Conservation (phyloP, 31 red algal species). For the Pterothamnion heteromorphum region DNA sequence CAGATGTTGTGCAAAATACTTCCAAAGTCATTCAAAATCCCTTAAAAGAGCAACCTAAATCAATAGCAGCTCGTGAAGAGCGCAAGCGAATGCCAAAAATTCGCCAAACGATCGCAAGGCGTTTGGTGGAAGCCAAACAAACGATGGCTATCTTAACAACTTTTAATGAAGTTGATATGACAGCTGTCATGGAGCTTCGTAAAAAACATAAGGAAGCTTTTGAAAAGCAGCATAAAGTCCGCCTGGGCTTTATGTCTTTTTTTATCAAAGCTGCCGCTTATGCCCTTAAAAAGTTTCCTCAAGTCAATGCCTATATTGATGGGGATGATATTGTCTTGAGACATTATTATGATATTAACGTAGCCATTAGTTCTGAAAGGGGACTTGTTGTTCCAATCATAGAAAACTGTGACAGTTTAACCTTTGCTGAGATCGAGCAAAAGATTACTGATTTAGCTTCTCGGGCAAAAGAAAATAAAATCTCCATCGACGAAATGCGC, state of each 20-base stretch:
- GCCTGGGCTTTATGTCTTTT: conserved; percentile 97
- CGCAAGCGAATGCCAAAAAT: conserved; percentile 93
- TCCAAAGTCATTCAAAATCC: background rate
- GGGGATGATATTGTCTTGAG: conserved; percentile 98
- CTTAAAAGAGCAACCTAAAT: conserved; percentile 1
- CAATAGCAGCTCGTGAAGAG: conserved; percentile 75
- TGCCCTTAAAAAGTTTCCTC: conserved; percentile 82
- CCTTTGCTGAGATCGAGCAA: conserved; percentile 93
- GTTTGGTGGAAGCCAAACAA: conserved; percentile 92
- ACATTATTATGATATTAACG: conserved; percentile 96
- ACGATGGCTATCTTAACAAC: conserved; percentile 98
- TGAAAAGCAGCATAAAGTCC: conserved; percentile 83
- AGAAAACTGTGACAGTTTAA: conserved; percentile 84
- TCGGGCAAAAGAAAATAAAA: conserved; percentile 66
- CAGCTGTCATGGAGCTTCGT: conserved; percentile 84
- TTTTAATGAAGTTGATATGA: conserved; percentile 99
- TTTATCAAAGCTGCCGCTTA: conserved; percentile 92
- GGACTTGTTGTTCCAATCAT: conserved; percentile 93
- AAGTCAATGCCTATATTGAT: conserved; percentile 98
- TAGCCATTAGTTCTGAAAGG: conserved; percentile 88
- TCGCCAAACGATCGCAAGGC: conserved; percentile 92
- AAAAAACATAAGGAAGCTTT: conserved; percentile 90
- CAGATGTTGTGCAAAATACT: background rate
- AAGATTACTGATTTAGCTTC: conserved; percentile 77
- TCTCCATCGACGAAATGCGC: conserved; percentile 98